phyloP scores from a whole-genome alignment of 805 yeast genomes.

The Cyberlindnera galapagoensis region DNA sequence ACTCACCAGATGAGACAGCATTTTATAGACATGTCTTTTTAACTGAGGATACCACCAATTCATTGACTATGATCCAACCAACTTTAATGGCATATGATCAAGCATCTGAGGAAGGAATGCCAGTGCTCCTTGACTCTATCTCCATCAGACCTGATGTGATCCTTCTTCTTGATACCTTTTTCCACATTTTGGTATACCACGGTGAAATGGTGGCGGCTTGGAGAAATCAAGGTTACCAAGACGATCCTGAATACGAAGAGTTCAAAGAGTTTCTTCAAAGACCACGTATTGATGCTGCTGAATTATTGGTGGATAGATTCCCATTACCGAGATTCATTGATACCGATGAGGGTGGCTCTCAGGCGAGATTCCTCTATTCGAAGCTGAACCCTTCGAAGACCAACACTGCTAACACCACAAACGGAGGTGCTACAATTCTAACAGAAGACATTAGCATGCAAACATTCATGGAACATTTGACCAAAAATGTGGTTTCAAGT shows the following conservation, averaged over 20 bases:
- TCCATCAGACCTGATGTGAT: constrained; percentile 54
- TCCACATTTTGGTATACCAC: constrained; percentile 61
- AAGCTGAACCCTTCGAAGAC: constrained; percentile 62
- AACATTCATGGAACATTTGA: constrained; percentile 31
- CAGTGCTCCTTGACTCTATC: constrained; percentile 57
- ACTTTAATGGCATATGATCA: constrained; percentile 51
- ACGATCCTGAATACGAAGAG: constrained; percentile 50
- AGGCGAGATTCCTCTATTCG: constrained; percentile 64
- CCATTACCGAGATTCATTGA: constrained; percentile 70
- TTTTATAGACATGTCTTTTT: constrained; percentile 56
- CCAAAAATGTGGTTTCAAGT: constrained; percentile 18
- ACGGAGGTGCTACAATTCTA: constrained; percentile 35
- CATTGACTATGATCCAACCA: constrained; percentile 66
- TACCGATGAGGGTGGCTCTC: constrained; percentile 72
- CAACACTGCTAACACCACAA: constrained; percentile 29
- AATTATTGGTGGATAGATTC: constrained; percentile 55
- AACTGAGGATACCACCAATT: constrained; percentile 54
- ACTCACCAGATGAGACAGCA: constrained; percentile 68
- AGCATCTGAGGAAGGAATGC: constrained; percentile 43
- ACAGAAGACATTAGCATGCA: constrained; percentile 44
- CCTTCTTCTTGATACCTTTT: constrained; percentile 57
- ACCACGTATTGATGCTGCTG: constrained; percentile 62
- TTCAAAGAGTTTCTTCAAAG: constrained; percentile 53
- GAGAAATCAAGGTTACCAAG: constrained; percentile 60
- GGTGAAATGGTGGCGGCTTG: constrained; percentile 64